Conservation (phyloP, 441 rosid species). For the Populus tomentosa region DNA sequence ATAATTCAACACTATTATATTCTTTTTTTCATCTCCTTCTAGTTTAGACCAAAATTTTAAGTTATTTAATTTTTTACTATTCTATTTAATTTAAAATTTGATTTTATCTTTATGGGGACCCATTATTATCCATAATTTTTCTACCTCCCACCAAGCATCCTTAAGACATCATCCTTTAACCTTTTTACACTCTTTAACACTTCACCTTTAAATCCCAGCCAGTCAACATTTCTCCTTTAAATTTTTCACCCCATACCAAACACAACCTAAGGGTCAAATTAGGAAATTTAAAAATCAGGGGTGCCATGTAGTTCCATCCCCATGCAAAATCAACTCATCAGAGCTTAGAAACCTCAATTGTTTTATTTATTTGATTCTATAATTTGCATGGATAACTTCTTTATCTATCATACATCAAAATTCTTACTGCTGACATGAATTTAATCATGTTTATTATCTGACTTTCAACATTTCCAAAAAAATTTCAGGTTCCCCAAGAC, state of each 20-base stretch:
- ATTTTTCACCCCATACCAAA: not conserved
- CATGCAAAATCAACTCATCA: conserved; percentile 1
- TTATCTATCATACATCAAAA: not conserved
- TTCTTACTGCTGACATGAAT: not conserved
- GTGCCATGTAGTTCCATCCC: not conserved
- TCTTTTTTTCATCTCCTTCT: not conserved
- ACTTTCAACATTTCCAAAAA: conserved; percentile 9
- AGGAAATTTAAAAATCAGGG: not conserved
- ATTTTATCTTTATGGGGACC: not conserved
- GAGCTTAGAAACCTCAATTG: not conserved
- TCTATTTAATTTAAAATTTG: no score
- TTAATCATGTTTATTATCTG: not conserved
- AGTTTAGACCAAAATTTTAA: not conserved
- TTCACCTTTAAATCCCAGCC: not conserved
- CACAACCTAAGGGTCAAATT: not conserved
- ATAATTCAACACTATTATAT: not conserved
- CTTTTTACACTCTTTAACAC: not conserved
- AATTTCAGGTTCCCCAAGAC: conserved; percentile 75
- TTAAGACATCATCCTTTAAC: not conserved
- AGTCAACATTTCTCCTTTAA: not conserved
- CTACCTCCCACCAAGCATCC: not conserved
- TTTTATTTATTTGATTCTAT: not conserved
- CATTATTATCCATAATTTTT: not conserved
- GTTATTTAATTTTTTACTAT: no score
- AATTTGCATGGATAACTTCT: not conserved